These are phyloP conservation scores for Camellia japonica DNA, from an alignment of 148 eudicot genomes.

Conservation along the genomic window DNA sequence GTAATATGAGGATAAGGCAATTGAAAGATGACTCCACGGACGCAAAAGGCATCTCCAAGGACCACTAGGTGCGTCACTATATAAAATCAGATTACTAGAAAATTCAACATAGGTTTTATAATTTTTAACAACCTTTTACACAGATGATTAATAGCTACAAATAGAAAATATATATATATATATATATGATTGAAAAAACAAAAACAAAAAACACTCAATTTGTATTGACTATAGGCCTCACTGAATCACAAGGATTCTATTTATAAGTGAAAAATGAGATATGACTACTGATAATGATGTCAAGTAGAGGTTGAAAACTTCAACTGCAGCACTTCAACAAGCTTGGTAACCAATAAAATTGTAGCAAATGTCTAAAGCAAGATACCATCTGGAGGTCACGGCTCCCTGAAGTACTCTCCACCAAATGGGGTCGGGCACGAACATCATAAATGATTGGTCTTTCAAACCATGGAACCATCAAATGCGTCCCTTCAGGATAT, in stretches of 20 bases:
- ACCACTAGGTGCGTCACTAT: background rate
- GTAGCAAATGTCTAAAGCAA: background rate
- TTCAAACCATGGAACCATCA: conserved; percentile 86
- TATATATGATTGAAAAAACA: background rate
- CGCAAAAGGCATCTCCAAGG: background rate
- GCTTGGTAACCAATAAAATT: background rate
- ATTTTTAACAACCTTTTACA: background rate
- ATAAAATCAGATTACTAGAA: background rate
- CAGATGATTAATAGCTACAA: background rate
- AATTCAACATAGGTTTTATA: background rate
- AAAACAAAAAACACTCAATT: background rate
- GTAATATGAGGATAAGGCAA: background rate
- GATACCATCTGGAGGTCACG: conserved; percentile 96
- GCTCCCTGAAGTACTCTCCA: conserved; percentile 91
- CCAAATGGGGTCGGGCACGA: conserved; percentile 87
- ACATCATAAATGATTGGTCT: conserved; percentile 91
- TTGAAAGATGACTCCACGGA: background rate
- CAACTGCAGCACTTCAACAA: background rate
- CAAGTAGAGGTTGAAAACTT: background rate
- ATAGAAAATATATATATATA: background rate
- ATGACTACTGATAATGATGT: background rate
- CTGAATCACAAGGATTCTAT: background rate
- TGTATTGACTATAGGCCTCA: background rate
- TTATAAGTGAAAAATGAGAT: background rate
- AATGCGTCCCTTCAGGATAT: conserved; percentile 94